A percentile compares a stretch with the other conserved stretches of the same genome.
Evolutionary conservation across 2,329 filamentous ascomycete species (phyloP).

Genomic region (Thelonectria rubi): DNA sequence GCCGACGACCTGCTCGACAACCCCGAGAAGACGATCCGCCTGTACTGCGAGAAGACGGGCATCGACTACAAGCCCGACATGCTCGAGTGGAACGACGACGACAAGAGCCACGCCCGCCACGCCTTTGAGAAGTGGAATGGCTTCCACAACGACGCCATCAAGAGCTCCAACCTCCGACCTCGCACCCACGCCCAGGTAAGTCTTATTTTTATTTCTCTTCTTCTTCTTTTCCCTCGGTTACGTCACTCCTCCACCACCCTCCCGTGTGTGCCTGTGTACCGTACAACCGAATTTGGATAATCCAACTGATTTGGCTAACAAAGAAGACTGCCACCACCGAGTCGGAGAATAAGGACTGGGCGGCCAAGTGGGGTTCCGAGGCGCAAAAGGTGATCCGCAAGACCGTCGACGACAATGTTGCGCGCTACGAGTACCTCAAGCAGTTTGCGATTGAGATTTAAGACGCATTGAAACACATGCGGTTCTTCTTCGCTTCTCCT

Average conservation of each 20-base stretch:
- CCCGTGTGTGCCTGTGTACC: constrained; percentile 19
- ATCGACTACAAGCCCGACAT: constrained; percentile 80
- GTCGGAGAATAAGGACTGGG: constrained; percentile 76
- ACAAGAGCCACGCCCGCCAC: constrained; percentile 75
- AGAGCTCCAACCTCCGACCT: constrained; percentile 79
- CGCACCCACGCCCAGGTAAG: constrained; percentile 70
- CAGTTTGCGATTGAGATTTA: constrained; percentile 59
- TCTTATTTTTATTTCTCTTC: constrained; percentile 27
- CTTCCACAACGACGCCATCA: constrained; percentile 94
- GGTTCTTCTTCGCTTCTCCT: constrained; percentile 2
- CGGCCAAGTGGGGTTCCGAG: constrained; percentile 76
- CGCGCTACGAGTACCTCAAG: constrained; percentile 84
- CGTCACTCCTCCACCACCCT: constrained; percentile 27
- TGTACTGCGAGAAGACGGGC: constrained; percentile 84
- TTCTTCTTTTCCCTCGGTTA: constrained; percentile 26
- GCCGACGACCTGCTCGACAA: constrained; percentile 93
- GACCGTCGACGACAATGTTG: constrained; percentile 75
- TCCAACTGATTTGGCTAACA: constrained; percentile 38
- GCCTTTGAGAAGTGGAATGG: constrained; percentile 97
- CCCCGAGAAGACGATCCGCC: constrained; percentile 76
- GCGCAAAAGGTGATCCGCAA: constrained; percentile 74
- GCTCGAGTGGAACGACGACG: constrained; percentile 84
- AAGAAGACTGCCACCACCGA: constrained; percentile 72
- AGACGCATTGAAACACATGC: constrained; percentile 36
- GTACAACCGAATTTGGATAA: constrained; percentile 35